Percentiles rank a stretch among this genome's conserved stretches.
Conservation (phyloP, 257 asterid species). For the Solanum dulcamara region DNA sequence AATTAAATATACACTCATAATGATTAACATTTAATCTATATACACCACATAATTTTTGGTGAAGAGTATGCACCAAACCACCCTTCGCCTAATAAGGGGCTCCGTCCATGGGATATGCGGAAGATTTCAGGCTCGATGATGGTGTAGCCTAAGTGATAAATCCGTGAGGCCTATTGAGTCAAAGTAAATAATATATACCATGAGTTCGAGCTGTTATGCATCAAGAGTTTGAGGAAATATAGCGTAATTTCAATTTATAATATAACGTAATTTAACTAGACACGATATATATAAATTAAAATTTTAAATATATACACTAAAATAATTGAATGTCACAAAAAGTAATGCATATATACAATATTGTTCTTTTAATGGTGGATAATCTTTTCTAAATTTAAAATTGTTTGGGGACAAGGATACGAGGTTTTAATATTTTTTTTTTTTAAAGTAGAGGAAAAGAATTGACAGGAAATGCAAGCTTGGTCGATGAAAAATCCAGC, state of each 20-base stretch:
- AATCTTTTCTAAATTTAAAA: too few species aligned
- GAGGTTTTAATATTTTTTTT: neutral
- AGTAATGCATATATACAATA: neutral
- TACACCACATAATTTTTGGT: too few species aligned
- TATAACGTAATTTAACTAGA: neutral
- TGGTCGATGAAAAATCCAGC: slow-evolving; percentile 7
- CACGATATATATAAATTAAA: neutral
- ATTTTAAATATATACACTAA: neutral
- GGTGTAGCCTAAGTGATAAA: neutral
- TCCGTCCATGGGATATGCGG: too few species aligned
- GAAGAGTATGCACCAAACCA: too few species aligned
- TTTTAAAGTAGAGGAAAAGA: neutral
- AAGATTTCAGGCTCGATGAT: neutral
- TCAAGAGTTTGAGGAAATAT: neutral
- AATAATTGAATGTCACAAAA: neutral
- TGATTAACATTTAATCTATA: too few species aligned
- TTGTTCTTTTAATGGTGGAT: too few species aligned
- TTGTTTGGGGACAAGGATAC: neutral
- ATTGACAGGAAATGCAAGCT: slow-evolving; percentile 7
- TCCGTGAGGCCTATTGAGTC: neutral
- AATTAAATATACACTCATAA: too few species aligned
- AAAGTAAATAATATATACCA: neutral
- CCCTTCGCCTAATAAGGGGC: too few species aligned
- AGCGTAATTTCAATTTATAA: neutral
- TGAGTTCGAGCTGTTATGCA: neutral